Evolutionary conservation across 257 asterid species (phyloP), one percentile per base, ranked within the genome.

Genomic region (Solanum pimpinellifolium): DNA sequence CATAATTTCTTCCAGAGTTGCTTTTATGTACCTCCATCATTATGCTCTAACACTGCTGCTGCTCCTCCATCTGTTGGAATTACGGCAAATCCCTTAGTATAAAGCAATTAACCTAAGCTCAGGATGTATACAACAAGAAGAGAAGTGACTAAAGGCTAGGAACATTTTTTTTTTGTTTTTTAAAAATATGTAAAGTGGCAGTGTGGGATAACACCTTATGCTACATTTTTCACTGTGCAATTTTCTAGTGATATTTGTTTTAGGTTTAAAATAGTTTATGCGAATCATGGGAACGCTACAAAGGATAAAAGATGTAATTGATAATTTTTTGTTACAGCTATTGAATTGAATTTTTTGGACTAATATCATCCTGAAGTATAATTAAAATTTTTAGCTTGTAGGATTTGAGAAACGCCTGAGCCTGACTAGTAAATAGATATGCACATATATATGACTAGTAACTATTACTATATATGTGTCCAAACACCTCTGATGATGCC

Each of bases 1-100:
- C 96, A 94, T 76, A 93, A 95, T 21, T 94, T 94, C 89, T 93
- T 94, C 88, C 94, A 93, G 94, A 90, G 95, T 89, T 92, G 95
- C 91, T 87, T 90, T 83, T 90, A 92, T 87, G 33, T 90, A 85
- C 94, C 95, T 47, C 95, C 95, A 82, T 93, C 96, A 39, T 87
- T 93, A 44, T 94, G 92, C 47, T 86, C 91, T 37, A 92, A 90
- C 89, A 87, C 92, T 89, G 87, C 93, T 86, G 83, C 77, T 82
- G 85, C 96, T 77, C 90, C 96, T 77, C 91, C 94, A 56, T 89
- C 98, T 86, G 98, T 20, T 20, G 11, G 25, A 59, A 59, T 18
- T 52, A 52, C 11, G 62, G 62, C 62, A 52, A 52, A 52, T 18
- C 62, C 62, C 11, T 52, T 52, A 7, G n/a, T 52, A 52, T 52